Percentiles rank a stretch among this genome's conserved stretches.
Conservation (phyloP, 169 alveolate species). For the Plasmodium falciparum region DNA sequence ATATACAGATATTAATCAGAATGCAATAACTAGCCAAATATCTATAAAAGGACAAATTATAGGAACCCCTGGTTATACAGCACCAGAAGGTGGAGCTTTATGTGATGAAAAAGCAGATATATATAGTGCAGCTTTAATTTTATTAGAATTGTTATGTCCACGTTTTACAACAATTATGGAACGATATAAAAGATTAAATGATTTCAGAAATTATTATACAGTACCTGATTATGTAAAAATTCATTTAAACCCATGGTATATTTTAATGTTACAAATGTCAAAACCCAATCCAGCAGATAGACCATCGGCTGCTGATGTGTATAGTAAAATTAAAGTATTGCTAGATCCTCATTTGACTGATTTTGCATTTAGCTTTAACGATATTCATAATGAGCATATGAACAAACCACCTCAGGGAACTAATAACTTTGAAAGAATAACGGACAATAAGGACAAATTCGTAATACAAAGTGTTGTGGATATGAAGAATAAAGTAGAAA, state of each 20-base stretch:
- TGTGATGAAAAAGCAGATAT: conserved; percentile 94
- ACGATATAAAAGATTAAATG: conserved; percentile 87
- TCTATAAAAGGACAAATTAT: conserved; percentile 90
- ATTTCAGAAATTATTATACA: conserved; percentile 82
- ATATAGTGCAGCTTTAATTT: conserved; percentile 90
- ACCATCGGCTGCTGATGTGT: conserved; percentile 90
- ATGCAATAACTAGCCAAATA: conserved; percentile 77
- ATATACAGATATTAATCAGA: conserved; percentile 66
- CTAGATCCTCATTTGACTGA: conserved; percentile 73
- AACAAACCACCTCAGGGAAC: not conserved
- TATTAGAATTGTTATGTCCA: conserved; percentile 91
- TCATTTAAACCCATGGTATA: conserved; percentile 86
- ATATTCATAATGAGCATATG: conserved; percentile 29
- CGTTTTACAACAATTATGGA: conserved; percentile 92
- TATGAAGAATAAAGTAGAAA: too few relatives aligned
- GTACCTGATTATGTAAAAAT: conserved; percentile 88
- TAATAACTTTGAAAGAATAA: not conserved
- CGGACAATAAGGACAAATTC: too few relatives aligned
- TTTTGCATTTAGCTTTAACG: conserved; percentile 72
- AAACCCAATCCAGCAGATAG: conserved; percentile 88
- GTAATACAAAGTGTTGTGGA: too few relatives aligned
- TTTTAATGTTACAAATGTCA: conserved; percentile 89
- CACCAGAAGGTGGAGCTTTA: conserved; percentile 93
- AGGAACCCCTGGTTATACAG: conserved; percentile 94
- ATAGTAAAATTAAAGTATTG: conserved; percentile 80